phyloP scores from a whole-genome alignment of 768 basidiomycete genomes.

The Pleurotus salmoneostramineus region DNA sequence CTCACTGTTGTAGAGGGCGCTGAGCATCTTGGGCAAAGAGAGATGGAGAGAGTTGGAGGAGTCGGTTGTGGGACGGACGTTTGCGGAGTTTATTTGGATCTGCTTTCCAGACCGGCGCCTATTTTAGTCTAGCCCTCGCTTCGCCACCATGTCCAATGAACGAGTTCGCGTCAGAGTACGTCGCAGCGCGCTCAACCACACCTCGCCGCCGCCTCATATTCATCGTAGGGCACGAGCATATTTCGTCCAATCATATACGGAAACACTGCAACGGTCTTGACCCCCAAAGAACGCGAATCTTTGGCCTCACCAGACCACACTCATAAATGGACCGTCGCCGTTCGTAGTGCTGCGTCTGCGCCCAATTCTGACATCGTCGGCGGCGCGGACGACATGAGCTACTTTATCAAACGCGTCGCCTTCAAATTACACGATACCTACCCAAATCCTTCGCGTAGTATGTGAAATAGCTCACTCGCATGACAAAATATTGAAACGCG shows the following conservation, averaged over 20 bases:
- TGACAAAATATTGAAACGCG: constrained; percentile 2
- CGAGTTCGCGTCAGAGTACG: constrained; percentile 79
- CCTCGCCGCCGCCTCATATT: constrained; percentile 12
- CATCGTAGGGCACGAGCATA: constrained; percentile 74
- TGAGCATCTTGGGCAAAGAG: constrained; percentile 40
- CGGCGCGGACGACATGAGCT: constrained; percentile 84
- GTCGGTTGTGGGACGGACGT: constrained; percentile 26
- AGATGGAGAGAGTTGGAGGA: constrained; percentile 16
- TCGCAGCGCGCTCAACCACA: constrained; percentile 15
- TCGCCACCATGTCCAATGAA: constrained; percentile 46
- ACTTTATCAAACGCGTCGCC: constrained; percentile 93
- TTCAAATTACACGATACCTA: constrained; percentile 99
- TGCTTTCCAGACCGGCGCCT: constrained; percentile 5
- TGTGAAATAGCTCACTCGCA: constrained; percentile 27
- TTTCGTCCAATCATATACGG: constrained; percentile 94
- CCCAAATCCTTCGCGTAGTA: constrained; percentile 84
- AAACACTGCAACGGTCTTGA: constrained; percentile 82
- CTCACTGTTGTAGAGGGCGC: constrained; percentile 65
- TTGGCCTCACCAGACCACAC: constrained; percentile 72
- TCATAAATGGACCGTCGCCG: constrained; percentile 94
- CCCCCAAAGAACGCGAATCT: constrained; percentile 61
- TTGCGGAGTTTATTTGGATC: constrained; percentile 39
- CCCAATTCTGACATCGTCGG: constrained; percentile 77
- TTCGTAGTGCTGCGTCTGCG: constrained; percentile 81
- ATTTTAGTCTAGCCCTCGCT: constrained; percentile 37